Evolutionary conservation across 108 stramenopile genomes (phyloP).

Genomic region (Nitzschia sp.): DNA sequence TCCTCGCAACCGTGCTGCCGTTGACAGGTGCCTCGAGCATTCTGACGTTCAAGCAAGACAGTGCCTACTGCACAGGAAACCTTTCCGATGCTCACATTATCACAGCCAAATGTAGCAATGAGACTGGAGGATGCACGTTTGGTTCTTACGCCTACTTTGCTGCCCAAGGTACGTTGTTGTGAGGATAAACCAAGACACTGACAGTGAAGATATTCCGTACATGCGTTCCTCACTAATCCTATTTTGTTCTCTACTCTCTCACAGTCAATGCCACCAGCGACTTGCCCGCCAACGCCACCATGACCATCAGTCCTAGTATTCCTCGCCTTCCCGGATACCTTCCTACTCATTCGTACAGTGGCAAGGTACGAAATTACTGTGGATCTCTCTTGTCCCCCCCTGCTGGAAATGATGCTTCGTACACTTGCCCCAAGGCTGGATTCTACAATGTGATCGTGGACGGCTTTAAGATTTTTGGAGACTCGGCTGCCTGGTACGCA

Average conservation of each 20-base stretch:
- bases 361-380: not conserved
- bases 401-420: slow-evolving; percentile 20
- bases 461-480: slow-evolving; percentile 8
- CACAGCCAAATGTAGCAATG: not conserved
- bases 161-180: slow-evolving; percentile 4
- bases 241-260: not conserved
- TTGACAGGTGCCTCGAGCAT: slow-evolving; percentile 1
- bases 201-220: not conserved
- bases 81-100: slow-evolving; percentile 1
- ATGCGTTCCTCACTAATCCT: not conserved
- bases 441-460: slow-evolving; percentile 2
- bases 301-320: slow-evolving; percentile 12
- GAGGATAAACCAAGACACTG: no score
- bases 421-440: slow-evolving; percentile 18
- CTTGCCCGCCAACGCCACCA: not conserved
- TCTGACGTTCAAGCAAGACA: not conserved
- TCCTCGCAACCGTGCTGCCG: not conserved
- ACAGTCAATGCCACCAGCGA: slow-evolving; percentile 12
- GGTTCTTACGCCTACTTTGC: slow-evolving; percentile 1
- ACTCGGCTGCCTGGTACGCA: slow-evolving; percentile 6
- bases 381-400: not conserved
- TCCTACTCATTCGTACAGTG: not conserved
- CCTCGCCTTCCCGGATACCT: not conserved
- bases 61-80: slow-evolving; percentile 20
- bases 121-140: slow-evolving; percentile 1